Base-by-base conservation (phyloP, 805 yeast species). In the Cyberlindnera meyerae region DNA sequence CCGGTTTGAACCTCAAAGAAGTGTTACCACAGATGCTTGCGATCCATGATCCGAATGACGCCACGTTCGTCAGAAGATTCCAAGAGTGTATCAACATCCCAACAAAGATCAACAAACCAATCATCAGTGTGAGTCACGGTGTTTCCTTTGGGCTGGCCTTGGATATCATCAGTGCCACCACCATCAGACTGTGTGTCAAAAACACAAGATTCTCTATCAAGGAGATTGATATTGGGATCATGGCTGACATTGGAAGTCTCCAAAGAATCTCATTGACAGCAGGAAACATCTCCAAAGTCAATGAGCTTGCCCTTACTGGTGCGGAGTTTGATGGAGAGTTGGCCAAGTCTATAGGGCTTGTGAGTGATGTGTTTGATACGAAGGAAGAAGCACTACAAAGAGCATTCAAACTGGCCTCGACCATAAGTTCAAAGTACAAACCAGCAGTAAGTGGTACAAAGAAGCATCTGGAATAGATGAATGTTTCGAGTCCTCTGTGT, bases 241-340 rank as follows among this genome's bases (percentile, higher is more conserved):
- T 84, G 26, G 88, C 93, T 2, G 93, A 84, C 54, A 80, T 83
- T 51, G 94, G 94, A 5, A 70, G 84, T 1, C 63, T 83, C 40
- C 89, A 83, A 58, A 66, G 90, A 52, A 51, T 82, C 39, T 80
- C 85, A 5, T 51, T 53, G 14, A 39, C 78, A 1, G 70, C 71
- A 14, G 70, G 69, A 29, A 79, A 79, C 54, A 59, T 64, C 12
- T 77, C 85, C 5, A 66, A 74, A 61, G 59, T 80, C 42, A 70
- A 69, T 53, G 82, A 79, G 47, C 58, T 75, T 32, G 76, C 82
- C 5, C 66, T 76, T 44, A 77, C 87, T 1, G 90, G 81, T 8
- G 71, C 72, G 18, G 55, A 58, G 11, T 81, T 81, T 42, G 60
- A 61, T 12, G 71, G 74, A 2, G 59, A 63, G n/a, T 79, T 74